These are phyloP conservation scores for Zymoseptoria ardabiliae DNA, from an alignment of 2,329 filamentous ascomycete genomes.

Conservation along the genomic window DNA sequence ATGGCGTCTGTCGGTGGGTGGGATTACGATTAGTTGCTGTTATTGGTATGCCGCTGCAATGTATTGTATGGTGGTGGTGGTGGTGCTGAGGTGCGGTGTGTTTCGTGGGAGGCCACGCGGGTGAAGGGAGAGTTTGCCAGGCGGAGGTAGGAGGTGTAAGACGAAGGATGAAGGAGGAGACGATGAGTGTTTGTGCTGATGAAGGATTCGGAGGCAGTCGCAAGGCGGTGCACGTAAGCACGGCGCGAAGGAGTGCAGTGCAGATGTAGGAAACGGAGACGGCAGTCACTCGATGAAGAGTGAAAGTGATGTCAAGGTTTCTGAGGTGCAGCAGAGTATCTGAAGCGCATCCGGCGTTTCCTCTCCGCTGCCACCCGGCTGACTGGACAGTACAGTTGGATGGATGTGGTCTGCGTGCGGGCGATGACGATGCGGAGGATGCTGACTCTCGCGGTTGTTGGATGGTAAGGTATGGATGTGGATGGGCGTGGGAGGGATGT, in stretches of 20 bases:
- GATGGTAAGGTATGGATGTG: not conserved
- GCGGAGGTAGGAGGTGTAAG: not conserved
- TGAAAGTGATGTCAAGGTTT: not conserved
- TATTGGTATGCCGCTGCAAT: not conserved
- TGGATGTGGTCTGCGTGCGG: not conserved
- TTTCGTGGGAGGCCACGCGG: not conserved
- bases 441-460: not conserved
- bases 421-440: not conserved
- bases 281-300: not conserved
- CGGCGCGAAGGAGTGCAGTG: not conserved
- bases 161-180: not conserved
- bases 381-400: not conserved
- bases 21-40: constrained; percentile 25
- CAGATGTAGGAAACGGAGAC: not conserved
- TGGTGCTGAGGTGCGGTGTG: not conserved
- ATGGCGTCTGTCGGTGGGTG: constrained; percentile 41
- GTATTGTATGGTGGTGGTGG: not conserved
- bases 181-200: not conserved
- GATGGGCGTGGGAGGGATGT: not conserved
- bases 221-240: not conserved
- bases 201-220: not conserved
- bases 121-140: not conserved
- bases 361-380: not conserved
- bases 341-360: not conserved
- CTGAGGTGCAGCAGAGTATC: not conserved